phyloP scores from a whole-genome alignment of 495 filamentous ascomycete species.

The Daldinia grandis region DNA sequence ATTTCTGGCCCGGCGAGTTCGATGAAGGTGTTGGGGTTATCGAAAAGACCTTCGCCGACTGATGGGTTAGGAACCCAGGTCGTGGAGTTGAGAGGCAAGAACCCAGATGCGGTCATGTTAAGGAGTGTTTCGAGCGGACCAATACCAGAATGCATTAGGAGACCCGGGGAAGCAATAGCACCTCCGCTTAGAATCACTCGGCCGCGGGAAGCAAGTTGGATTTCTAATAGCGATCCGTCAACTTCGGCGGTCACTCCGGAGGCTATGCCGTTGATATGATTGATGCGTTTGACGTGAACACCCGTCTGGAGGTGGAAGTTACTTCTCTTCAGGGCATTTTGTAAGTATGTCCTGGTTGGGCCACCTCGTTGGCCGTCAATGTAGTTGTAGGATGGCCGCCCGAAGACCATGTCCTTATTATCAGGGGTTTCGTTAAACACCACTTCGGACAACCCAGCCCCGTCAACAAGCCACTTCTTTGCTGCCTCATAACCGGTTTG shows the following conservation, averaged over 20 bases:
- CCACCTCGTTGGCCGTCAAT: conserved; percentile 63
- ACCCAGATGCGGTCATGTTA: conserved; percentile 37
- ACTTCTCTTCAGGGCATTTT: conserved; percentile 53
- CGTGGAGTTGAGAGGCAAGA: conserved; percentile 29
- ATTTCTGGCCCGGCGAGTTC: conserved; percentile 47
- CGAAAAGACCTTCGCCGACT: conserved; percentile 52
- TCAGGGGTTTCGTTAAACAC: conserved; percentile 59
- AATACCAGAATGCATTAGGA: conserved; percentile 66
- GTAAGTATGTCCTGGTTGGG: conserved; percentile 65
- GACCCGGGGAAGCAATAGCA: conserved; percentile 63
- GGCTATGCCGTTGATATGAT: conserved; percentile 55
- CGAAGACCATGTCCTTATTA: conserved; percentile 64
- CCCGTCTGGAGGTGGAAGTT: conserved; percentile 64
- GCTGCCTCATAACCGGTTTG: conserved; percentile 62
- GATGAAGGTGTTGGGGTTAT: conserved; percentile 58
- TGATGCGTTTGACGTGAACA: conserved; percentile 58
- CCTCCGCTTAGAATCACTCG: conserved; percentile 64
- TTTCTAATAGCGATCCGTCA: conserved; percentile 53
- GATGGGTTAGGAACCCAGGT: conserved; percentile 50
- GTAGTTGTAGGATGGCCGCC: conserved; percentile 62
- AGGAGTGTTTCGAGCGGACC: conserved; percentile 46
- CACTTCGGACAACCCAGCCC: conserved; percentile 59
- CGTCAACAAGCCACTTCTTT: conserved; percentile 57
- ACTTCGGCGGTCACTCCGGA: conserved; percentile 56
- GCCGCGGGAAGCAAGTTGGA: conserved; percentile 56